Evolutionary conservation across 192 early-diverging fungal species (phyloP).

Genomic region (Phycomyces nitens): DNA sequence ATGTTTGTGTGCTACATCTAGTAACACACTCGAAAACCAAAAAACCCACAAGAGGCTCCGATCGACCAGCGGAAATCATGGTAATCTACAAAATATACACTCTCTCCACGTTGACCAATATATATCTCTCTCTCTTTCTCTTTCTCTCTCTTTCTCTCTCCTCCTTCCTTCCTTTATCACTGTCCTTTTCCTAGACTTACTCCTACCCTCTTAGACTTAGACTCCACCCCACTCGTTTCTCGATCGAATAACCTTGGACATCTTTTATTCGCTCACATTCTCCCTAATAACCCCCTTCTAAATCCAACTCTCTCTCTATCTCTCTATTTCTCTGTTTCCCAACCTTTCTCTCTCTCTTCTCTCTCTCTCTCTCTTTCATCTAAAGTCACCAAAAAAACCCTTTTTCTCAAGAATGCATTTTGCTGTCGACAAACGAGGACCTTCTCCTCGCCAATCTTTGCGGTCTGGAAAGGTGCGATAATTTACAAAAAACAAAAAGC

Average conservation of each 20-base stretch:
- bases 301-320: not conserved
- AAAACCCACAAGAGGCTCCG: no score
- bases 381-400: constrained; percentile 3
- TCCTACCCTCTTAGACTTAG: not conserved
- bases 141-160: not conserved
- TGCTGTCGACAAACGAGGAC: not conserved
- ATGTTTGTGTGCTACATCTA: no score
- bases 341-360: constrained; percentile 1
- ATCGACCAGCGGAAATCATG: no score
- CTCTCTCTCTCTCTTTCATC: constrained; percentile 7
- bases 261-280: not conserved
- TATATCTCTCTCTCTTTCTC: not conserved
- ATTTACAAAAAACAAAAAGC: no score
- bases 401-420: not conserved
- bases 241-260: not conserved
- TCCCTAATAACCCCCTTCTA: not conserved
- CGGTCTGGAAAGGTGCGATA: not conserved
- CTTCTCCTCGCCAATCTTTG: not conserved
- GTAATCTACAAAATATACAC: not conserved
- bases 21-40: no score
- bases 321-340: constrained; percentile 8
- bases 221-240: not conserved
- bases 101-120: not conserved
- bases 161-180: not conserved
- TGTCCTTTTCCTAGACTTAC: not conserved